Evolutionary conservation across 768 basidiomycete species (phyloP).

Genomic region (Psilocybe sp.): DNA sequence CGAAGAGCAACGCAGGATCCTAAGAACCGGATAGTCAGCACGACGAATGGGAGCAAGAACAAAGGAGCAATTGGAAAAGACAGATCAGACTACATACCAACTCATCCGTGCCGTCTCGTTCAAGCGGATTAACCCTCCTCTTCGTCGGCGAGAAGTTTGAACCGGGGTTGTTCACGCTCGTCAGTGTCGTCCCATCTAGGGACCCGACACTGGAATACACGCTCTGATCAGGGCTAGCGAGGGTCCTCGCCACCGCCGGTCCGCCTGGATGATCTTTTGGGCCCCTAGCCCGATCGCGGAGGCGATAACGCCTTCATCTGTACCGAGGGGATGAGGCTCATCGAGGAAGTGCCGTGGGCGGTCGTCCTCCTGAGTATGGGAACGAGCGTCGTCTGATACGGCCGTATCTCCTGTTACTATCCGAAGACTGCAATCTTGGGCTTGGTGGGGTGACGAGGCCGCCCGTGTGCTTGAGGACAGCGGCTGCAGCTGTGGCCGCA

Average conservation of each 20-base stretch:
- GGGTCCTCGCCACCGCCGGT: constrained; percentile 8
- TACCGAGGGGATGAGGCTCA: no score
- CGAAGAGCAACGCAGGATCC: no score
- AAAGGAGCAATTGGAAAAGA: no score
- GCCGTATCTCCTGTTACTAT: constrained; percentile 45
- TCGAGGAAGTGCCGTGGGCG: not conserved
- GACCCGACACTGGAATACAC: constrained; percentile 12
- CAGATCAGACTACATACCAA: no score
- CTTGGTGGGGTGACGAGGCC: constrained; percentile 77
- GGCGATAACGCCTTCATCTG: no score
- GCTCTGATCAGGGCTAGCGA: constrained; percentile 24
- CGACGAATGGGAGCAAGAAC: no score
- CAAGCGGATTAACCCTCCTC: not conserved
- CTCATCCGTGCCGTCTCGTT: not conserved
- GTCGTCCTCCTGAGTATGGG: constrained; percentile 22
- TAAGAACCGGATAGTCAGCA: no score
- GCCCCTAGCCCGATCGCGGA: no score
- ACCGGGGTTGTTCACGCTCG: not conserved
- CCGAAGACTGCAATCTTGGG: constrained; percentile 67
- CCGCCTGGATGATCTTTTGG: not conserved
- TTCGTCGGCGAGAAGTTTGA: constrained; percentile 1
- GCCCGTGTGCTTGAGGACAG: constrained; percentile 27
- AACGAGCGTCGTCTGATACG: constrained; percentile 37
- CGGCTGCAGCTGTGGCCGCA: no score
- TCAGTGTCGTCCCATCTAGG: constrained; percentile 6